Conservation (phyloP, 495 filamentous ascomycete genomes). For the Hyaloscypha hepaticicola region DNA sequence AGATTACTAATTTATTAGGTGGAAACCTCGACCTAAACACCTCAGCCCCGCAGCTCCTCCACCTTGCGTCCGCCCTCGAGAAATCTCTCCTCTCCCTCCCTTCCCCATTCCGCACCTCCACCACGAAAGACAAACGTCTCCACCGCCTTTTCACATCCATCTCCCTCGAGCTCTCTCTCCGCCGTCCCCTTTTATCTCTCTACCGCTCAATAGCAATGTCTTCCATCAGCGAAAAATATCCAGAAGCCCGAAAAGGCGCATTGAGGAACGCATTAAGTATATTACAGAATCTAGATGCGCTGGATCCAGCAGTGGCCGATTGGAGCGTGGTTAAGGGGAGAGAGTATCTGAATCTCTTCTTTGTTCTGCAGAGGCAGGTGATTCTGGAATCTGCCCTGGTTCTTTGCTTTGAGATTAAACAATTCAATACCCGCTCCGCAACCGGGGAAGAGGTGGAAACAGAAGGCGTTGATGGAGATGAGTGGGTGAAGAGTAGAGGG, state of each 20-base stretch:
- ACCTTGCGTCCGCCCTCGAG: conserved; percentile 21
- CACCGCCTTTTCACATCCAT: conserved; percentile 20
- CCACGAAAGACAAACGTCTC: conserved; percentile 3
- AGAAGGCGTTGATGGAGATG: not conserved
- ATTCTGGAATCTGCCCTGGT: conserved; percentile 27
- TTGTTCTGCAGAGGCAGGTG: conserved; percentile 23
- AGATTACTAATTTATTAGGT: conserved; percentile 16
- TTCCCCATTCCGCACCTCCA: not conserved
- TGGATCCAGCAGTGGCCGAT: conserved; percentile 27
- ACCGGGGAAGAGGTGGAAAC: not conserved
- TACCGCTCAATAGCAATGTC: conserved; percentile 17
- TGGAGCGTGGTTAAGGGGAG: conserved; percentile 16
- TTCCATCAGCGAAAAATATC: not conserved
- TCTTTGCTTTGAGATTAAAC: conserved; percentile 26
- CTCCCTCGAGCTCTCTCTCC: conserved; percentile 23
- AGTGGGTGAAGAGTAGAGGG: conserved; percentile 12
- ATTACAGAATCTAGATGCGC: conserved; percentile 23
- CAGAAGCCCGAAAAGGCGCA: conserved; percentile 23
- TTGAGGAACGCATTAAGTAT: conserved; percentile 16
- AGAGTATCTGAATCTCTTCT: conserved; percentile 26
- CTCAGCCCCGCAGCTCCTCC: conserved; percentile 15
- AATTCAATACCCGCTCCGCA: conserved; percentile 8
- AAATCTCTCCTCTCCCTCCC: conserved; percentile 9
- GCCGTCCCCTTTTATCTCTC: conserved; percentile 14
- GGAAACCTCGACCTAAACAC: conserved; percentile 13